These are phyloP conservation scores for Melaleuca quinquenervia DNA, from an alignment of 345 rosid genomes.

Conservation along the genomic window DNA sequence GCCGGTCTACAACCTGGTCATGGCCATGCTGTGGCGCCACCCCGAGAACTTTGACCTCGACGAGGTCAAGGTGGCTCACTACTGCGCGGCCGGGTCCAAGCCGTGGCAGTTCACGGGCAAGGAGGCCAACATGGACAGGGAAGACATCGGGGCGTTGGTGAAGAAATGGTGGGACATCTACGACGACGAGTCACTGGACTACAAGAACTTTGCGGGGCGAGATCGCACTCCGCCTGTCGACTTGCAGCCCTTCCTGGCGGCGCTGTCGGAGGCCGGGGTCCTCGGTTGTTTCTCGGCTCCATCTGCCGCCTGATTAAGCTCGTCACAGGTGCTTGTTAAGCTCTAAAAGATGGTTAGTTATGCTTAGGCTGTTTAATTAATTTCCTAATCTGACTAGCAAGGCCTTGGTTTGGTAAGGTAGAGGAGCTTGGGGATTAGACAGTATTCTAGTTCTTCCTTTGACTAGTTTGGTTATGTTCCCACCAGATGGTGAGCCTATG, in stretches of 20 bases:
- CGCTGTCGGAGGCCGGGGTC: slow-evolving; percentile 16
- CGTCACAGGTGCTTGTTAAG: neutral
- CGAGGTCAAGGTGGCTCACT: slow-evolving; percentile 33
- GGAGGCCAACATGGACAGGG: slow-evolving; percentile 40
- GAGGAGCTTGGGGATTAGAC: neutral
- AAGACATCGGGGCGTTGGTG: slow-evolving; percentile 33
- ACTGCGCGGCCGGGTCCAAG: slow-evolving; percentile 44
- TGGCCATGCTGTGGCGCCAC: slow-evolving; percentile 50
- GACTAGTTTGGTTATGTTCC: neutral
- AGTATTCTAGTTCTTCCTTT: neutral
- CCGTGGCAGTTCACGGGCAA: slow-evolving; percentile 50
- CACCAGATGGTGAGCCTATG: neutral
- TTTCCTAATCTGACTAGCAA: neutral
- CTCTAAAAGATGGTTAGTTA: neutral
- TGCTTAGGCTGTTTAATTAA: neutral
- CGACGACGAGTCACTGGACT: slow-evolving; percentile 33
- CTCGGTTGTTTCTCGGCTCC: slow-evolving; percentile 16
- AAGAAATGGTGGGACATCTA: slow-evolving; percentile 47
- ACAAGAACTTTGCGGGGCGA: neutral
- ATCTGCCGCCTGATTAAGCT: slow-evolving; percentile 21
- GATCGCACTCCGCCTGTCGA: neutral
- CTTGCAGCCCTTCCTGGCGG: slow-evolving; percentile 12
- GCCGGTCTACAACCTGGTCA: slow-evolving; percentile 23
- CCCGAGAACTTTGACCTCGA: slow-evolving; percentile 29
- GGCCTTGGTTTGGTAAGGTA: neutral